Evolutionary conservation across 2,329 filamentous ascomycete genomes (phyloP).

Genomic region (Xylariomycetidae sp.): DNA sequence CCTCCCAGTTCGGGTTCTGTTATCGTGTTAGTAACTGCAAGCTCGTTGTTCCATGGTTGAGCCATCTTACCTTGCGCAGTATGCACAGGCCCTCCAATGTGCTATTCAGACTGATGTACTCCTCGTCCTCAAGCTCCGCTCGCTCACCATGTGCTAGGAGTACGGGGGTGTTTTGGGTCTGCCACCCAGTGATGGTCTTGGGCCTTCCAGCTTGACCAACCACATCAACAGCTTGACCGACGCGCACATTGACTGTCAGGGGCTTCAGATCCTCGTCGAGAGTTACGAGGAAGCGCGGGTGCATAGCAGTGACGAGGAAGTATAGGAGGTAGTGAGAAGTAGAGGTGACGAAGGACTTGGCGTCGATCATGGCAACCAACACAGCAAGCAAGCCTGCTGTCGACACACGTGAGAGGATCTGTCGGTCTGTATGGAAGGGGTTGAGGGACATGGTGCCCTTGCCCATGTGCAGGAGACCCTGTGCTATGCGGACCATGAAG

Average conservation of each 20-base stretch:
- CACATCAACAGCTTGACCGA: constrained; percentile 96
- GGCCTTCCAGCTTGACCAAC: constrained; percentile 94
- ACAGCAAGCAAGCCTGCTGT: constrained; percentile 86
- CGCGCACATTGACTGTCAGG: constrained; percentile 89
- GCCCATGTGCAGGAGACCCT: constrained; percentile 97
- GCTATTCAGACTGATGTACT: constrained; percentile 88
- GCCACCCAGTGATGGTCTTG: constrained; percentile 99
- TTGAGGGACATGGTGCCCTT: constrained; percentile 95
- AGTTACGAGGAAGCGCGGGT: constrained; percentile 92
- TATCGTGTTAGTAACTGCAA: constrained; percentile 5
- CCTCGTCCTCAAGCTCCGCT: constrained; percentile 93
- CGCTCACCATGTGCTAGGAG: constrained; percentile 90
- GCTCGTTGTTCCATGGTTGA: no score
- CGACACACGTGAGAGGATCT: constrained; percentile 87
- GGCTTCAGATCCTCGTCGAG: constrained; percentile 93
- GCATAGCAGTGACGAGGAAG: constrained; percentile 94
- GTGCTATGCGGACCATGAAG: constrained; percentile 98
- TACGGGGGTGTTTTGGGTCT: constrained; percentile 98
- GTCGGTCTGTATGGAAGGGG: constrained; percentile 98
- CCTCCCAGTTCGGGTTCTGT: constrained; percentile 51
- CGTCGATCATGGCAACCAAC: constrained; percentile 88
- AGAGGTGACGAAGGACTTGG: constrained; percentile 71
- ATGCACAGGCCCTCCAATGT: constrained; percentile 94
- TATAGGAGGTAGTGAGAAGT: constrained; percentile 88
- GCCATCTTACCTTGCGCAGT: constrained; percentile 74